phyloP scores from a whole-genome alignment of 306 rosid species.

The Lupinus albus region DNA sequence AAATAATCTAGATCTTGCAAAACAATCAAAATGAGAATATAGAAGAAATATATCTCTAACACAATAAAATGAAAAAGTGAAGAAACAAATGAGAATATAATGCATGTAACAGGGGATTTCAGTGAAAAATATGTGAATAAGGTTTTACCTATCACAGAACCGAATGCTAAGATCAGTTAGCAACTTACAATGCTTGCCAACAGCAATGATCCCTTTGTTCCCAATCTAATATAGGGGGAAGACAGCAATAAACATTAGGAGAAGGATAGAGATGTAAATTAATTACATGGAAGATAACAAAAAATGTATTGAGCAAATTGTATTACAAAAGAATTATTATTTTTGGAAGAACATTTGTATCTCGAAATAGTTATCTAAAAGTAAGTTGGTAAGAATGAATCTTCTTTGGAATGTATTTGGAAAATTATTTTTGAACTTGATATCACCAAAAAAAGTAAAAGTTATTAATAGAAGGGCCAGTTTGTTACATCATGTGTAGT shows the following conservation, averaged over 20 bases:
- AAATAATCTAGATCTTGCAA: constrained; percentile 26
- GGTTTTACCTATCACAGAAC: constrained; percentile 85
- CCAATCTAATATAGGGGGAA: constrained; percentile 60
- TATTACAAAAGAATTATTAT: not conserved
- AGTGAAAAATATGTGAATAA: constrained; percentile 10
- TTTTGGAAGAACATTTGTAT: not conserved
- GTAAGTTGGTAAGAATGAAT: constrained; percentile 4
- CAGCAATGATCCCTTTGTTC: constrained; percentile 72
- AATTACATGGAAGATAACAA: too few relatives aligned
- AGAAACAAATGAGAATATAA: not conserved
- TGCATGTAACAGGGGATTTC: constrained; percentile 27
- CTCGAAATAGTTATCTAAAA: too few relatives aligned
- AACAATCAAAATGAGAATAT: not conserved
- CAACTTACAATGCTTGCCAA: constrained; percentile 76
- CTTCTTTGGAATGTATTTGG: not conserved
- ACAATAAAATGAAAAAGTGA: not conserved
- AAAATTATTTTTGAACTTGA: constrained; percentile 14
- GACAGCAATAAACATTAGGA: constrained; percentile 15
- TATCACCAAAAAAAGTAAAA: not conserved
- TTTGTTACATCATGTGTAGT: not conserved
- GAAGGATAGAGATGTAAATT: constrained; percentile 17
- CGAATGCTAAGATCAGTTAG: constrained; percentile 86
- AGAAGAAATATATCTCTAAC: constrained; percentile 14
- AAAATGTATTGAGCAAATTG: not conserved
- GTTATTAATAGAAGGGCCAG: not conserved